Base-by-base conservation (phyloP, 1,139 yeast genomes). In the Taphrina confusa region DNA sequence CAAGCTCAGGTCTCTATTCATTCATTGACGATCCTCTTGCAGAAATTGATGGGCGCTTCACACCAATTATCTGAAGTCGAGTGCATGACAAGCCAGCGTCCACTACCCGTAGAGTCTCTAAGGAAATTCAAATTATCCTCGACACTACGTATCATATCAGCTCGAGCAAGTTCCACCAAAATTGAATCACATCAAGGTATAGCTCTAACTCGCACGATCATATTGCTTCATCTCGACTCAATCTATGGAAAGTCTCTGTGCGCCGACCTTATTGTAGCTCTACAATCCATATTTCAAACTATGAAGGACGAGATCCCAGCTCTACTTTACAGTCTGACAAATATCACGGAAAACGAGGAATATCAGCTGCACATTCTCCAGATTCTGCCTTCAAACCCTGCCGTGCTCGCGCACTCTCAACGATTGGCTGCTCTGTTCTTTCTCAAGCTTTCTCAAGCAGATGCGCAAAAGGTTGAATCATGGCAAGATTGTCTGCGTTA, bases 291-390 rank as follows among this genome's bases (percentile, higher is more conserved):
- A 11, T 25, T 42, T 25, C 8, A 3, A 9, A 14, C 5, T 25
- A 20, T 23, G 3, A 11, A 14, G 1, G 30, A 20, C 16, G 14
- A 14, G n/a, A n/a, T n/a, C 8, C 18, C 5, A 23, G 14, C 2
- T n/a, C 20, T 25, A 2, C 5, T 14, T 1, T 8, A 3, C 4
- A 42, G 31, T 42, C 31, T 42, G 1, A 20, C 25, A 2, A 3
- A 23, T 9, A 4, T 42, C 20, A 42, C 31, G 3, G 14, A 42
- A 6, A 20, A 16, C 14, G 31, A 30, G 12, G 47, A 23, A 27
- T 23, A 11, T 8, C 47, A 42, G 47, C 16, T 42, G 14, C 47
- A 42, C 3, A 42, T 42, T 14, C 9, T 42, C 20, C 47, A 42
- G 20, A n/a, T 11, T 25, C 31, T 42, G 2, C 47, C 47, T 1